Percentiles rank a stretch among this genome's conserved stretches.
phyloP scores from a whole-genome alignment of 805 yeast genomes.

The Kregervanrija pseudodelftensis region DNA sequence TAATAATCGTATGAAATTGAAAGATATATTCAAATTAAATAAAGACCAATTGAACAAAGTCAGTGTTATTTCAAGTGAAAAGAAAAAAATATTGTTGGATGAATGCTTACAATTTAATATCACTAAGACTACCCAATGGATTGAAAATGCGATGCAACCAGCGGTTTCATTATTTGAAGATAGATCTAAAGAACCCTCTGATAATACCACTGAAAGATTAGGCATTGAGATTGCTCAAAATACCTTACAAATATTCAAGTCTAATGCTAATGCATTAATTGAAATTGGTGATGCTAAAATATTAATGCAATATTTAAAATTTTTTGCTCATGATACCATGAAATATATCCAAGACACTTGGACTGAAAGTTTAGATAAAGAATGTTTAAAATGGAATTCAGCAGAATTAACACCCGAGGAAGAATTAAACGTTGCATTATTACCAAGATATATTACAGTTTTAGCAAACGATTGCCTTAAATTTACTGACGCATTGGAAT shows the following conservation, averaged over 20 bases:
- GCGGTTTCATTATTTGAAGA: constrained; percentile 46
- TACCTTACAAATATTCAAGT: constrained; percentile 19
- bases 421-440: constrained; percentile 17
- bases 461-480: constrained; percentile 26
- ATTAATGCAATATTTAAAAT: constrained; percentile 18
- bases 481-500: constrained; percentile 24
- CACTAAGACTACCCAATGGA: constrained; percentile 80
- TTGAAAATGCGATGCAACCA: constrained; percentile 36
- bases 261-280: constrained; percentile 29
- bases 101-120: constrained; percentile 73
- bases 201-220: constrained; percentile 17
- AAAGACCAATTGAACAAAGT: constrained; percentile 43
- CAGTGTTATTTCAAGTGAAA: constrained; percentile 46
- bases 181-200: constrained; percentile 64
- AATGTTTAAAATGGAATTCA: constrained; percentile 10
- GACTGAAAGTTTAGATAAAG: constrained; percentile 13
- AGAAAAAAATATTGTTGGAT: constrained; percentile 63
- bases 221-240: constrained; percentile 25
- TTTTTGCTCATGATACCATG: constrained; percentile 18
- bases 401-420: constrained; percentile 2
- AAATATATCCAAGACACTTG: constrained; percentile 17
- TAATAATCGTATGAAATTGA: constrained; percentile 50
- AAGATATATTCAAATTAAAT: constrained; percentile 40
- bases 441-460: constrained; percentile 25
- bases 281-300: constrained; percentile 30